These are phyloP conservation scores for Puccinia novopanici DNA, from an alignment of 1,284 basidiomycete genomes.

Conservation along the genomic window DNA sequence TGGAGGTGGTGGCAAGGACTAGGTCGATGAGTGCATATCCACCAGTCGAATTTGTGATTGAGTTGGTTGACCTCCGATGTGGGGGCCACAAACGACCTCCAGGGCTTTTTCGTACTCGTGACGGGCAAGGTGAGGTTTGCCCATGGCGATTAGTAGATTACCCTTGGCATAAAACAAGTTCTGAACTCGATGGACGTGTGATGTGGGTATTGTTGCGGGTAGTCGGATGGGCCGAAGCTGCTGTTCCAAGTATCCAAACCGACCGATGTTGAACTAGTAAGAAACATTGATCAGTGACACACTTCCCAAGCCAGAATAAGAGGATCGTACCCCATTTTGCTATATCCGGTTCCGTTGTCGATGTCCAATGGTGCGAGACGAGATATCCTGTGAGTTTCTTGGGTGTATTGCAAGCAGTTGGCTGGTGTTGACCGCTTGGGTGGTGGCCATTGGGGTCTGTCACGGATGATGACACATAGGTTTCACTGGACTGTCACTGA, in stretches of 20 bases:
- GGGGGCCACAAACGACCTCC: conserved; percentile 53
- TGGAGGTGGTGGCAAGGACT: conserved; percentile 48
- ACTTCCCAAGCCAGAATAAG: no score
- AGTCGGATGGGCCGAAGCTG: conserved; percentile 53
- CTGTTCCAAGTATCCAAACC: conserved; percentile 42
- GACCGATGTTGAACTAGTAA: conserved; percentile 42
- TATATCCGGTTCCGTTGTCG: no score
- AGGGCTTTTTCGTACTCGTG: no score
- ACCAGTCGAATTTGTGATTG: conserved; percentile 52
- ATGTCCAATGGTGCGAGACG: no score
- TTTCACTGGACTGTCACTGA: not conserved
- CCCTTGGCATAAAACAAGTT: conserved; percentile 63
- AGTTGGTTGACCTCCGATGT: conserved; percentile 32
- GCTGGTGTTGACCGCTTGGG: not conserved
- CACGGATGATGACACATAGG: not conserved
- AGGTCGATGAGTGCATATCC: no score
- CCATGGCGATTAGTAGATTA: no score
- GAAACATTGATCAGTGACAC: no score
- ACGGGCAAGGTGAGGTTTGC: no score
- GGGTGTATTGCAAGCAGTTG: no score
- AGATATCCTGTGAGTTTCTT: no score
- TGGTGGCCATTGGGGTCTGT: not conserved
- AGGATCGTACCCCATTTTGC: no score
- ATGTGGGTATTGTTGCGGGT: conserved; percentile 57
- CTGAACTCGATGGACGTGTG: conserved; percentile 61